Percentiles rank a stretch among this genome's conserved stretches.
phyloP scores from a whole-genome alignment of 2,329 filamentous ascomycete genomes.

The Exophiala aquamarina region DNA sequence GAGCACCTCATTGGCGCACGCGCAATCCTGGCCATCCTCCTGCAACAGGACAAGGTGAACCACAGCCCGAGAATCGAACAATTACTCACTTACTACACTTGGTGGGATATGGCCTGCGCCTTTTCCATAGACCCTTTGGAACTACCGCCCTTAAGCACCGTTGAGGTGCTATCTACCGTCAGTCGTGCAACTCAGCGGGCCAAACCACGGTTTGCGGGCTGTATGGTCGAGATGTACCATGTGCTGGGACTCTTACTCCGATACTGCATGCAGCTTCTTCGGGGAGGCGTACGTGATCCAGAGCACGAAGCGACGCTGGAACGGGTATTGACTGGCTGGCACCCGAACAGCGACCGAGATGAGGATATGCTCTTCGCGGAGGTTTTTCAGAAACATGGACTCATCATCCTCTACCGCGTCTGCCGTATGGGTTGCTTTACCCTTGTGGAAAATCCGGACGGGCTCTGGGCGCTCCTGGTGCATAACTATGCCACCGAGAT shows the following conservation, averaged over 20 bases:
- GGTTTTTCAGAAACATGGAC: conserved; percentile 1
- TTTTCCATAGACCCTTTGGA: background rate
- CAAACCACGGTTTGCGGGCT: background rate
- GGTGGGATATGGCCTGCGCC: conserved; percentile 3
- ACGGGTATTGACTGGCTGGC: background rate
- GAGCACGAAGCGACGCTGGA: conserved; percentile 1
- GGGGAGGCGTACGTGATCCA: background rate
- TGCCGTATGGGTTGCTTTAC: background rate
- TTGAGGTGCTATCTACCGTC: background rate
- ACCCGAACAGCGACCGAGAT: background rate
- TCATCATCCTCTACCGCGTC: conserved; percentile 3
- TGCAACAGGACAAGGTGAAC: background rate
- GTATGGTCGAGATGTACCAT: conserved; percentile 5
- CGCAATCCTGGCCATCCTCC: background rate
- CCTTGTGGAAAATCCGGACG: background rate
- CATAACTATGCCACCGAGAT: background rate
- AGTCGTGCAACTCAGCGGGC: background rate
- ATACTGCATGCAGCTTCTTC: conserved; percentile 2
- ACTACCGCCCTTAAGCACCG: background rate
- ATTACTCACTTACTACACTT: conserved; percentile 2
- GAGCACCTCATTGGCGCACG: background rate
- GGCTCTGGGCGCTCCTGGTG: background rate
- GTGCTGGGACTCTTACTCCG: conserved; percentile 1
- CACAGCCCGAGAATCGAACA: background rate
- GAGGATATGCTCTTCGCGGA: conserved; percentile 2